These are phyloP conservation scores for Trichoderma citrinoviride DNA, from an alignment of 2,329 filamentous ascomycete genomes.

Conservation along the genomic window DNA sequence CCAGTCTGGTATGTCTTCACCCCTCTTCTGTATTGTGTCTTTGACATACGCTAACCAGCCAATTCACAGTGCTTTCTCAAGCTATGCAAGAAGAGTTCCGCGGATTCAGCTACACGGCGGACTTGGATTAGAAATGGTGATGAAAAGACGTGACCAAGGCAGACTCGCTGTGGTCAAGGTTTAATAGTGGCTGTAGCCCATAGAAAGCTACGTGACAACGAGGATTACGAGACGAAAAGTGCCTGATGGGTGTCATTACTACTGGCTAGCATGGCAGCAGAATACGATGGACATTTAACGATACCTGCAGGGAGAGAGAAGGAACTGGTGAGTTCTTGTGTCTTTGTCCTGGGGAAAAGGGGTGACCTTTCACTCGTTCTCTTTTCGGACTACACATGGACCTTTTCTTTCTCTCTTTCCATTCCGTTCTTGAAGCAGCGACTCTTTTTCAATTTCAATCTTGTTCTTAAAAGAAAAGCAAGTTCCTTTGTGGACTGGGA, in stretches of 20 bases:
- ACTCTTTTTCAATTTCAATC: neutral
- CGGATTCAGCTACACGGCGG: conserved; percentile 94
- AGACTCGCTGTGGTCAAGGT: conserved; percentile 24
- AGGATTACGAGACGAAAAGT: neutral
- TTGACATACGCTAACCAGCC: conserved; percentile 29
- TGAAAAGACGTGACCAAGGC: conserved; percentile 23
- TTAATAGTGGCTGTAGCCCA: neutral
- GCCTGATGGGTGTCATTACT: neutral
- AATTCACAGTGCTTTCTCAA: conserved; percentile 76
- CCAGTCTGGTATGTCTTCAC: conserved; percentile 74
- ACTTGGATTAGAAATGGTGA: conserved; percentile 63
- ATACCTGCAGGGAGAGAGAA: conserved; percentile 2
- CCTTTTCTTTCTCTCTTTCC: neutral
- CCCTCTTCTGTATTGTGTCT: neutral
- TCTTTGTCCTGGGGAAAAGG: neutral
- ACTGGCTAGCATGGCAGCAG: neutral
- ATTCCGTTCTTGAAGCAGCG: conserved; percentile 12
- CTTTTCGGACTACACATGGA: neutral
- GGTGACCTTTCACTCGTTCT: neutral
- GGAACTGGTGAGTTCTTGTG: neutral
- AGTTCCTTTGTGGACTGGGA: conserved; percentile 4
- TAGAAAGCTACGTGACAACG: neutral
- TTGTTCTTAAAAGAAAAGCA: conserved; percentile 6
- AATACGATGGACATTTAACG: neutral
- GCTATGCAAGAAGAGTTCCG: conserved; percentile 99